These are phyloP conservation scores for Backusella parvicylindrica DNA, from an alignment of 192 early-diverging fungal species.

Conservation along the genomic window DNA sequence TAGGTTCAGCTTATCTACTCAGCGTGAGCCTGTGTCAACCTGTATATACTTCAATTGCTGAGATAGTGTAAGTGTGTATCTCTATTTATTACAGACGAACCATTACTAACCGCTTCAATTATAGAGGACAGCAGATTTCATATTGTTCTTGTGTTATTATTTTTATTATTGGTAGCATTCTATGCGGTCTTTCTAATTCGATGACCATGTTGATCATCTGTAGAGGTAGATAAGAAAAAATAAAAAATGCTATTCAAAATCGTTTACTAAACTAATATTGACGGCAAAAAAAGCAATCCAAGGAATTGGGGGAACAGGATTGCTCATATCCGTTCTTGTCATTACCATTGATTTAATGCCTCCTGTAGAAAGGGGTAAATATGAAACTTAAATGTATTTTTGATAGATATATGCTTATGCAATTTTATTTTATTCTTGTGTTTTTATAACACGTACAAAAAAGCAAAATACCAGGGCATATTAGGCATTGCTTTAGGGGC, in stretches of 20 bases:
- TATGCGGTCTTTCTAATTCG: constrained; percentile 59
- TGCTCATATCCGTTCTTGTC: constrained; percentile 55
- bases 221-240: constrained; percentile 4
- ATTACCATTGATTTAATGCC: constrained; percentile 63
- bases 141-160: constrained; percentile 59
- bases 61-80: not conserved
- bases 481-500: constrained; percentile 45
- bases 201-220: constrained; percentile 59
- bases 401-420: not conserved
- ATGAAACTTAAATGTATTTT: too few relatives aligned
- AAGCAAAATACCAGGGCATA: constrained; percentile 53
- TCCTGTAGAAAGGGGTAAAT: constrained; percentile 52
- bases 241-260: too few relatives aligned
- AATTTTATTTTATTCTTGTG: not conserved
- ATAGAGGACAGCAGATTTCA: constrained; percentile 63
- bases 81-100: too few relatives aligned
- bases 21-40: not conserved
- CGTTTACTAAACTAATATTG: not conserved
- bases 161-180: constrained; percentile 61
- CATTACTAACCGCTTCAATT: too few relatives aligned
- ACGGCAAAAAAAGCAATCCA: constrained; percentile 51
- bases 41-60: not conserved
- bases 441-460: not conserved
- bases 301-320: constrained; percentile 57
- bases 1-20: not conserved